A percentile compares a stretch with the other conserved stretches of the same genome.
These are phyloP conservation scores for Tulasnella sp. DNA, from an alignment of 768 basidiomycete genomes.

Conservation along the genomic window DNA sequence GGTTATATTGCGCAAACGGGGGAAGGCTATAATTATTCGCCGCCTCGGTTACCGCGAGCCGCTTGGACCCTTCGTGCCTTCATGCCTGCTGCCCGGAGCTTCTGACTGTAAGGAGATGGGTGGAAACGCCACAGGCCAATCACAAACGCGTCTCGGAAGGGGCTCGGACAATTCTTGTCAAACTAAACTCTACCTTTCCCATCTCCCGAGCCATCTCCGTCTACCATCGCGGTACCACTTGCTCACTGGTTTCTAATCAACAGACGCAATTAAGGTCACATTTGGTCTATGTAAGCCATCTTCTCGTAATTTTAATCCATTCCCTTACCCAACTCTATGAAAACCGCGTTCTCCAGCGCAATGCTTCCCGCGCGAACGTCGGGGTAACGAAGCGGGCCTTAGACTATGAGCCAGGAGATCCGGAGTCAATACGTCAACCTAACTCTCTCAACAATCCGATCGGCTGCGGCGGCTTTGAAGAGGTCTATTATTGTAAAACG, in stretches of 20 bases:
- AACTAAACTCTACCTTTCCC: not conserved
- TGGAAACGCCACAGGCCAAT: not conserved
- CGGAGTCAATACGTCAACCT: slow-evolving; percentile 6
- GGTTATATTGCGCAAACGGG: not conserved
- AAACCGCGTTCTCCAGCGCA: not conserved
- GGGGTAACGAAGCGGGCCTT: not conserved
- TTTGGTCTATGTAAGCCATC: not conserved
- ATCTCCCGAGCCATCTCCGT: no score
- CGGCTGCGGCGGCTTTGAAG: not conserved
- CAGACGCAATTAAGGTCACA: no score
- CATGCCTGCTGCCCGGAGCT: not conserved
- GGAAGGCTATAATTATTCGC: not conserved
- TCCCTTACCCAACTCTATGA: not conserved
- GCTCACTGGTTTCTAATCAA: no score
- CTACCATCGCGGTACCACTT: no score
- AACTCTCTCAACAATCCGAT: not conserved
- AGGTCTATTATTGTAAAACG: not conserved
- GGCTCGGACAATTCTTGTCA: slow-evolving; percentile 15
- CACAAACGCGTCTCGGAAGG: not conserved
- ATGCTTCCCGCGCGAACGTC: not conserved
- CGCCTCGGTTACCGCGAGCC: not conserved
- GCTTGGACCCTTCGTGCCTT: not conserved
- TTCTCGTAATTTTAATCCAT: not conserved
- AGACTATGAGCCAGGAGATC: not conserved
- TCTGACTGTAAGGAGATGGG: not conserved